phyloP scores from a whole-genome alignment of 768 basidiomycete genomes.

The Leccinum subgranulosum region DNA sequence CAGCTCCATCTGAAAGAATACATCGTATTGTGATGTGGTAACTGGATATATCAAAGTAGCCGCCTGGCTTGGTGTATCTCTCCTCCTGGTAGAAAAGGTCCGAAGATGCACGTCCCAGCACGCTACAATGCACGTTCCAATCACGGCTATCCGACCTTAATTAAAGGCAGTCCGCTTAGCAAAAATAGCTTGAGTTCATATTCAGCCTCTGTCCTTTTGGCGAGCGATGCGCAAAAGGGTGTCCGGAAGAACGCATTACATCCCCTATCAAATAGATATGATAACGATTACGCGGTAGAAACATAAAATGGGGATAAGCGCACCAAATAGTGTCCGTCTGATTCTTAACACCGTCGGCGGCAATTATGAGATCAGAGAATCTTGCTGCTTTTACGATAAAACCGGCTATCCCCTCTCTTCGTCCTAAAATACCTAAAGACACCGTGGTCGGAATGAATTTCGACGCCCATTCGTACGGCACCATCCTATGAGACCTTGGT shows the following conservation, averaged over 20 bases:
- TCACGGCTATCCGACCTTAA: slow-evolving; percentile 20
- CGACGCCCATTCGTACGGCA: slow-evolving; percentile 19
- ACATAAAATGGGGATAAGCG: slow-evolving; percentile 6
- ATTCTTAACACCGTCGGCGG: slow-evolving; percentile 25
- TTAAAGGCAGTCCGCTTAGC: slow-evolving; percentile 12
- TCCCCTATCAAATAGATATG: slow-evolving; percentile 10
- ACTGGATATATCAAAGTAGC: neutral
- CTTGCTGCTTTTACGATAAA: slow-evolving; percentile 15
- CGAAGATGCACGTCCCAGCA: slow-evolving; percentile 18
- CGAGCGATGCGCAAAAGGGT: slow-evolving; percentile 25
- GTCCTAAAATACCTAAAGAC: slow-evolving; percentile 19
- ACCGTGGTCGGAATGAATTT: slow-evolving; percentile 17
- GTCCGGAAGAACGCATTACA: slow-evolving; percentile 16
- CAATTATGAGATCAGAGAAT: slow-evolving; percentile 20
- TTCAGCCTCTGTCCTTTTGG: slow-evolving; percentile 15
- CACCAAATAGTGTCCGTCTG: slow-evolving; percentile 17
- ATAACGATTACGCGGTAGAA: neutral
- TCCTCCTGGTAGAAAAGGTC: slow-evolving; percentile 9
- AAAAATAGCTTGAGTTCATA: slow-evolving; percentile 5
- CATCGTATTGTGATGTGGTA: neutral
- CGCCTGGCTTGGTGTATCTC: slow-evolving; percentile 3
- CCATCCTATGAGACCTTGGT: slow-evolving; percentile 15
- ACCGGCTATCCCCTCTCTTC: slow-evolving; percentile 7
- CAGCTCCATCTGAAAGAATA: neutral
- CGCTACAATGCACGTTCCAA: neutral